Evolutionary conservation across 805 yeast genomes (phyloP).

Genomic region (Lipomyces yamanashiensis): DNA sequence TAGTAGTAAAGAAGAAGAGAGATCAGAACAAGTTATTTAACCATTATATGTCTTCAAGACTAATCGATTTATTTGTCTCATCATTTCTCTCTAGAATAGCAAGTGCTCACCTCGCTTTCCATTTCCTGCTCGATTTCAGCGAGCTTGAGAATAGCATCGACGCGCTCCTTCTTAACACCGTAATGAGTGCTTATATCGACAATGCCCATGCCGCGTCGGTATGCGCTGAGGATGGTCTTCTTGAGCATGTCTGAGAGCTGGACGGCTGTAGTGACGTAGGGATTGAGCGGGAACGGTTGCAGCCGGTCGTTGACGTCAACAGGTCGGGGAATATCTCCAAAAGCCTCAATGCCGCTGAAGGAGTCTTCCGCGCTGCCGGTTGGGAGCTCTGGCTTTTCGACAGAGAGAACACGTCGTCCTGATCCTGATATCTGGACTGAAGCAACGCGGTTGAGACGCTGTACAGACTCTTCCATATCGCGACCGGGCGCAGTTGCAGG

Average conservation of each 20-base stretch:
- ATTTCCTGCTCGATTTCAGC: conserved; percentile 66
- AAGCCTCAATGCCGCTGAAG: background rate
- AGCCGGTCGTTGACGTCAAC: conserved; percentile 23
- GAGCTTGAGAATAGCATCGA: conserved; percentile 84
- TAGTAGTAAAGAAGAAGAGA: conserved; percentile 50
- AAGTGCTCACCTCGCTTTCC: conserved; percentile 61
- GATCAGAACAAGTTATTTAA: conserved; percentile 46
- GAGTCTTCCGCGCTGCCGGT: background rate
- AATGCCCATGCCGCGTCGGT: conserved; percentile 58
- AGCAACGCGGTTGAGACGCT: background rate
- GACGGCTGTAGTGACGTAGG: conserved; percentile 67
- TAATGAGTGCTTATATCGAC: conserved; percentile 78
- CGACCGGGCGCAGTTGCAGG: conserved; percentile 13
- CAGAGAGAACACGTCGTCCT: conserved; percentile 40
- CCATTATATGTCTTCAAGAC: conserved; percentile 77
- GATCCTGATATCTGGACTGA: conserved; percentile 27
- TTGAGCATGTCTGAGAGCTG: conserved; percentile 65
- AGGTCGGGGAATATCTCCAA: conserved; percentile 2
- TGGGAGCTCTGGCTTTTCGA: conserved; percentile 22
- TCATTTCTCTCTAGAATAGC: conserved; percentile 43
- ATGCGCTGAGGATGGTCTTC: conserved; percentile 61
- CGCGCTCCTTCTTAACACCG: conserved; percentile 80
- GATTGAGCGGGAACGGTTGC: conserved; percentile 83
- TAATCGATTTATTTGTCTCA: conserved; percentile 65
- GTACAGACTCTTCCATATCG: background rate